These are phyloP conservation scores for Fraxinus ornus DNA, from an alignment of 305 asterid species.

Conservation along the genomic window DNA sequence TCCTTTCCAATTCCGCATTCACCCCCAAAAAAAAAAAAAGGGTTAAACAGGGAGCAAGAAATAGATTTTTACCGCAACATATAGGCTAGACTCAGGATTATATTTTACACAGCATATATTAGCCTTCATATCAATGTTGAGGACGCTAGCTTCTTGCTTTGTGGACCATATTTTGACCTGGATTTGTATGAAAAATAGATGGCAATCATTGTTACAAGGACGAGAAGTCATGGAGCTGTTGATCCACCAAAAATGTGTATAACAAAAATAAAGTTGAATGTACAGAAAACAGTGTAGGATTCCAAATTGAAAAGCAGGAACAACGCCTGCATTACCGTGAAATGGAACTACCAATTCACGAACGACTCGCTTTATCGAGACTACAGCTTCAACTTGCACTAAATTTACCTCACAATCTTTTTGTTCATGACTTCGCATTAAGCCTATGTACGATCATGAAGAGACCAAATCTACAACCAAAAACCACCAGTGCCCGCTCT, in stretches of 20 bases:
- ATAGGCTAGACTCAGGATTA: conserved; percentile 67
- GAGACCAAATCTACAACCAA: not conserved
- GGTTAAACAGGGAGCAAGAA: conserved; percentile 3
- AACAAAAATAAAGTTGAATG: not conserved
- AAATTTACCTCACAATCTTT: not conserved
- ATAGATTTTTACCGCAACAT: conserved; percentile 52
- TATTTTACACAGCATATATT: conserved; percentile 76
- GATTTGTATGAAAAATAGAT: conserved; percentile 17
- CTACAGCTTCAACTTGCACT: not conserved
- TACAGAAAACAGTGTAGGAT: not conserved
- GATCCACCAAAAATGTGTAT: conserved; percentile 7
- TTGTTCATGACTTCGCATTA: not conserved
- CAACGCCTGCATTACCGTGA: not conserved
- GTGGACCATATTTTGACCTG: conserved; percentile 79
- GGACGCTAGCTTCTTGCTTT: conserved; percentile 66
- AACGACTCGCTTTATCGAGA: not conserved
- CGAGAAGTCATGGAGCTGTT: not conserved
- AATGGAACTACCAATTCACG: not conserved
- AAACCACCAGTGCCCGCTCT: not conserved
- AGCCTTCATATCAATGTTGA: conserved; percentile 72
- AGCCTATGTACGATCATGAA: not conserved
- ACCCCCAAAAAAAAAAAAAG: not conserved
- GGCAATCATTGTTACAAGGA: conserved; percentile 14
- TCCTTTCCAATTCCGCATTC: not conserved
- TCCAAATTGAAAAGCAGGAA: not conserved